Evolutionary conservation across 2,329 filamentous ascomycete genomes (phyloP).

Genomic region (Calonectria multiphialidica): DNA sequence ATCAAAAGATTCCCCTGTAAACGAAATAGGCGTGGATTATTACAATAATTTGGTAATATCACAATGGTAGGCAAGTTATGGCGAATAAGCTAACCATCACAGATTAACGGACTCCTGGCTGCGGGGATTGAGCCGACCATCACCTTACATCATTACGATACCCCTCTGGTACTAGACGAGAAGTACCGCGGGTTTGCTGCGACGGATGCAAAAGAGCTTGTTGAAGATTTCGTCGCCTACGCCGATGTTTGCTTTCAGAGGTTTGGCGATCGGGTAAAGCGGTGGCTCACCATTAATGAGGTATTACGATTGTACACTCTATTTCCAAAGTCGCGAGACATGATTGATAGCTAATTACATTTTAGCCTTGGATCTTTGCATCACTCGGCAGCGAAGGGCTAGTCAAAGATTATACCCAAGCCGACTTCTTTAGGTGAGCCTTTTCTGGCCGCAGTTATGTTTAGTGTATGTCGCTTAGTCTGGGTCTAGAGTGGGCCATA

Average conservation of each 20-base stretch:
- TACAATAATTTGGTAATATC: slow-evolving; percentile 1
- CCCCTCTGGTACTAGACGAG: neutral
- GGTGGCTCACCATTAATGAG: slow-evolving; percentile 17
- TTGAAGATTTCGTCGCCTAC: slow-evolving; percentile 5
- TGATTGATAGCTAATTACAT: neutral
- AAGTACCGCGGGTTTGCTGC: slow-evolving; percentile 3
- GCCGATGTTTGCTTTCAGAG: slow-evolving; percentile 8
- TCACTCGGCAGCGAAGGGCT: neutral
- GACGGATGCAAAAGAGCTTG: neutral
- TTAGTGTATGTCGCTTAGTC: neutral
- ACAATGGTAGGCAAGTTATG: neutral
- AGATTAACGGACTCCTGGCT: slow-evolving; percentile 4
- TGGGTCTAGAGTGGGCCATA: neutral
- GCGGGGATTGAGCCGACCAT: slow-evolving; percentile 2
- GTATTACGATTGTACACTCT: neutral
- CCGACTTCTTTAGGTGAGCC: slow-evolving; percentile 9
- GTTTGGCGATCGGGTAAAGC: slow-evolving; percentile 14
- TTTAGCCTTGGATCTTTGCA: slow-evolving; percentile 11
- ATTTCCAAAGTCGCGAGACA: neutral
- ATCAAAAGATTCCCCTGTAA: neutral
- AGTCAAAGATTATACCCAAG: neutral
- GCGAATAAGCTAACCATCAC: neutral
- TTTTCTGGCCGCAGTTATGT: too few relatives aligned
- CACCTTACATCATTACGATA: slow-evolving; percentile 14
- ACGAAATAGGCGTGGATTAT: neutral